phyloP scores from a whole-genome alignment of 2,329 filamentous ascomycete genomes.

The Daldinia sp. region DNA sequence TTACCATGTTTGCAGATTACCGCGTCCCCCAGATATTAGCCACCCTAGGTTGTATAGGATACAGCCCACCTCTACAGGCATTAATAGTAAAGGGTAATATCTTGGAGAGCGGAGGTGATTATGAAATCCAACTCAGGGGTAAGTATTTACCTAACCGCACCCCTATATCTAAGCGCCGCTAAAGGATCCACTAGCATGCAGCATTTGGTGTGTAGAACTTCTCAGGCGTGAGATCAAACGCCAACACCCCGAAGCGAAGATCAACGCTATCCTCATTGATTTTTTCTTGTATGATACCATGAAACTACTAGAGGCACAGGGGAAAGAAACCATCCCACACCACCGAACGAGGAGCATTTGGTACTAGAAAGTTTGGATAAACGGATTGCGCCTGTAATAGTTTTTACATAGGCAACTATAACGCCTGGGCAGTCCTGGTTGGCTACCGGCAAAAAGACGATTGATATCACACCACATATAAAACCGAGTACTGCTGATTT shows the following conservation, averaged over 20 bases:
- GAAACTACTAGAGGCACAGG: constrained; percentile 78
- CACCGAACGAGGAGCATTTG: constrained; percentile 93
- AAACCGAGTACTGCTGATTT: background rate
- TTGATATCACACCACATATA: constrained; percentile 7
- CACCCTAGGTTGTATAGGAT: constrained; percentile 81
- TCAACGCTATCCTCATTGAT: constrained; percentile 93
- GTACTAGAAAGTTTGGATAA: constrained; percentile 66
- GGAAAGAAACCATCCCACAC: constrained; percentile 74
- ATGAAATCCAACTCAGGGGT: constrained; percentile 90
- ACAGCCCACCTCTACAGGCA: constrained; percentile 80
- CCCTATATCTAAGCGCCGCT: background rate
- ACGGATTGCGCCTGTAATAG: constrained; percentile 2
- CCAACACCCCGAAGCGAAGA: constrained; percentile 72
- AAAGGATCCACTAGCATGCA: constrained; percentile 67
- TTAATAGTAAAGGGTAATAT: constrained; percentile 70
- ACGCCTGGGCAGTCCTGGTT: background rate
- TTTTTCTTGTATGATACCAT: constrained; percentile 97
- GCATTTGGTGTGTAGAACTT: constrained; percentile 95
- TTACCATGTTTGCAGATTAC: constrained; percentile 99
- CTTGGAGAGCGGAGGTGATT: constrained; percentile 75
- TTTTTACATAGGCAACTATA: constrained; percentile 6
- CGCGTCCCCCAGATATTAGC: constrained; percentile 93
- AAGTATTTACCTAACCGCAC: constrained; percentile 39
- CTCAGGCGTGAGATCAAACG: constrained; percentile 81
- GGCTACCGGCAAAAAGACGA: constrained; percentile 4